These are phyloP conservation scores for Oryza glumipatula DNA, from an alignment of 176 grass and related monocot species.

Conservation along the genomic window DNA sequence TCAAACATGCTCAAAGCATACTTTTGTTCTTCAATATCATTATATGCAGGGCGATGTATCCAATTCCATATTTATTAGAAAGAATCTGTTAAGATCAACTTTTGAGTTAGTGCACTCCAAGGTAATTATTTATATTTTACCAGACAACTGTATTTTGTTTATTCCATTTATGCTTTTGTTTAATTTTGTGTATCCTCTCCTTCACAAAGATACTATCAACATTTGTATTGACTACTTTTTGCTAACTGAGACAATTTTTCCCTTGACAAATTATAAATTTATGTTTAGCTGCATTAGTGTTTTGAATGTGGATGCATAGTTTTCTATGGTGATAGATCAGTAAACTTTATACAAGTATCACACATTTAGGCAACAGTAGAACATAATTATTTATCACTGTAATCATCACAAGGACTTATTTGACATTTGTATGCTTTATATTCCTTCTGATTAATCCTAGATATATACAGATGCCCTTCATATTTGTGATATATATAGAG, in stretches of 20 bases:
- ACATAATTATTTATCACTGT: not conserved
- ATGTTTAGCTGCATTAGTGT: slow-evolving; percentile 9
- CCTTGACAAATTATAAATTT: slow-evolving; percentile 10
- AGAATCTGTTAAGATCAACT: slow-evolving; percentile 77
- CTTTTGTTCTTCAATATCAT: slow-evolving; percentile 39
- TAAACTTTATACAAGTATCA: slow-evolving; percentile 4
- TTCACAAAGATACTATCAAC: slow-evolving; percentile 7
- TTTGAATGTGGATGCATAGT: slow-evolving; percentile 20
- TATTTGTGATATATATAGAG: slow-evolving; percentile 6
- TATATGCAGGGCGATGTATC: slow-evolving; percentile 69
- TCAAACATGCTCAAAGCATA: slow-evolving; percentile 23
- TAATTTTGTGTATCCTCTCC: slow-evolving; percentile 8
- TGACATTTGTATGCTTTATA: slow-evolving; percentile 11
- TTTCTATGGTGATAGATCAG: slow-evolving; percentile 28
- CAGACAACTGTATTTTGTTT: not conserved
- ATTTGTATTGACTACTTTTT: slow-evolving; percentile 8
- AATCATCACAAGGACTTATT: slow-evolving; percentile 5
- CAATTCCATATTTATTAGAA: slow-evolving; percentile 70
- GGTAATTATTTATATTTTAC: slow-evolving; percentile 49
- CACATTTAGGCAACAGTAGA: slow-evolving; percentile 2
- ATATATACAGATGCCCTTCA: slow-evolving; percentile 6
- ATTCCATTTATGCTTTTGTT: slow-evolving; percentile 25
- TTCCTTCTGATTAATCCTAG: slow-evolving; percentile 6
- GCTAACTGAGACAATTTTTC: not conserved
- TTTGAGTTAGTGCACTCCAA: slow-evolving; percentile 72